A percentile compares a stretch with the other conserved stretches of the same genome.
phyloP scores from a whole-genome alignment of 768 basidiomycete species.

The Postia placenta region DNA sequence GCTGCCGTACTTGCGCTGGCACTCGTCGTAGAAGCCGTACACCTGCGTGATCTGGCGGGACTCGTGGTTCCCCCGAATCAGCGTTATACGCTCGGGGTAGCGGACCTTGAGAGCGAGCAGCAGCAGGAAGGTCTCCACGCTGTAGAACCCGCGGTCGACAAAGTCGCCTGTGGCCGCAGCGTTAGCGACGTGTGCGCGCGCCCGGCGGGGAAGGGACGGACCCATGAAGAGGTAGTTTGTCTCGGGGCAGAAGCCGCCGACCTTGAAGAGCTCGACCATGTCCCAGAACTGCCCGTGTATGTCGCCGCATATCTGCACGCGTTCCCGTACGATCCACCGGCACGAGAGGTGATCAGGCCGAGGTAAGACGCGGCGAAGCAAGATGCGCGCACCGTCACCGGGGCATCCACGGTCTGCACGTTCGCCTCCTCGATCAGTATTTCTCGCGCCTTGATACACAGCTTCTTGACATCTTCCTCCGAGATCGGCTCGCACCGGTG shows the following conservation, averaged over 20 bases:
- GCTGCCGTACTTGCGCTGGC: constrained; percentile 91
- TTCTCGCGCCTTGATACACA: constrained; percentile 94
- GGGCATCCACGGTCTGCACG: constrained; percentile 92
- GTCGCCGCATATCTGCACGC: constrained; percentile 92
- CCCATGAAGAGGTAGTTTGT: constrained; percentile 98
- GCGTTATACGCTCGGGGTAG: constrained; percentile 94
- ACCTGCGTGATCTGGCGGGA: constrained; percentile 96
- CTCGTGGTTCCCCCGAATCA: constrained; percentile 97
- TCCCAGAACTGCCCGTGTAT: constrained; percentile 98
- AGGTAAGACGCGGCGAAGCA: no score
- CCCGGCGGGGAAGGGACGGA: constrained; percentile 28
- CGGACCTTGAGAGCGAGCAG: constrained; percentile 94
- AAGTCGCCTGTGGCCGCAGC: constrained; percentile 72
- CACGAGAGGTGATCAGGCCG: constrained; percentile 2
- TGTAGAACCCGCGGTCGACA: constrained; percentile 96
- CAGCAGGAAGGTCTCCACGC: constrained; percentile 92
- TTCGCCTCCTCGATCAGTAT: constrained; percentile 97
- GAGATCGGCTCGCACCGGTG: constrained; percentile 92
- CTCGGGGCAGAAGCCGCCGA: constrained; percentile 87
- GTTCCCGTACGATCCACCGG: constrained; percentile 17
- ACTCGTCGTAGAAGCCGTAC: constrained; percentile 94
- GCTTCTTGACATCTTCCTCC: constrained; percentile 90
- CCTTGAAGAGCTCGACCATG: constrained; percentile 90
- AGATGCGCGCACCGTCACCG: constrained; percentile 82
- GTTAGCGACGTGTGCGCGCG: constrained; percentile 9